Evolutionary conservation across 345 rosid species (phyloP), one percentile per base, ranked within the genome.

Genomic region (Salix purpurea): DNA sequence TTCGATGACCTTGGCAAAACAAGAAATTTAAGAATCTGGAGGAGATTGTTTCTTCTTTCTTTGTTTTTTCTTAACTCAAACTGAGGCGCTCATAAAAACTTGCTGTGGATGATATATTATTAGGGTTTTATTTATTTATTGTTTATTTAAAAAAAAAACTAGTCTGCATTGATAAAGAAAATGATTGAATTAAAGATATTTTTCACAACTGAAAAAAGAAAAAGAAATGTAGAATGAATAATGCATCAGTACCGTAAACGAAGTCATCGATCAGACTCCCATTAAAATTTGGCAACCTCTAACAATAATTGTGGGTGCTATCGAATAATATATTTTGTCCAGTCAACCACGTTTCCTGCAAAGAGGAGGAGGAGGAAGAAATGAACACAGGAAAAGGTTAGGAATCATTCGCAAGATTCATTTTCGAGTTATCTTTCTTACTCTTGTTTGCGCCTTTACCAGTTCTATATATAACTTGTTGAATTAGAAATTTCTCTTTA

Each of bases 301-400:
- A 61, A 4, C 3, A 64, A 76, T 75, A 78, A 71, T 75, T 68
- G 60, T 58, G n/a, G 52, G 65, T n/a, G 18, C 74, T 56, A 26
- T 50, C 79, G 50, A 23, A 56, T 65, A 72, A 73, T 61, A 75
- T 82, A 73, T 81, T 81, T 85, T 83, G 85, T 73, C 46, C 67
- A 80, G 88, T 86, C 89, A 85, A 89, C 69, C 90, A 89, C 90
- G 90, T 84, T 85, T 89, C 90, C 78, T 60, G 18, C 4, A 76
- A 81, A 67, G 52, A 42, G 71, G 44, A 42, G n/a, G 54, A 42
- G n/a, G 54, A 4, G 1, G 76, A 64, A 65, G 19, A 65, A 65
- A 65, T 32, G 6, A 23, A 4, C 64, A 9, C 11, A 58, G 9
- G 28, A n/a, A 58, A 23, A 56, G 10, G 28, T 26, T 56, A 10